Conservation (phyloP, 495 filamentous ascomycete genomes). For the Ramalina intermedia region DNA sequence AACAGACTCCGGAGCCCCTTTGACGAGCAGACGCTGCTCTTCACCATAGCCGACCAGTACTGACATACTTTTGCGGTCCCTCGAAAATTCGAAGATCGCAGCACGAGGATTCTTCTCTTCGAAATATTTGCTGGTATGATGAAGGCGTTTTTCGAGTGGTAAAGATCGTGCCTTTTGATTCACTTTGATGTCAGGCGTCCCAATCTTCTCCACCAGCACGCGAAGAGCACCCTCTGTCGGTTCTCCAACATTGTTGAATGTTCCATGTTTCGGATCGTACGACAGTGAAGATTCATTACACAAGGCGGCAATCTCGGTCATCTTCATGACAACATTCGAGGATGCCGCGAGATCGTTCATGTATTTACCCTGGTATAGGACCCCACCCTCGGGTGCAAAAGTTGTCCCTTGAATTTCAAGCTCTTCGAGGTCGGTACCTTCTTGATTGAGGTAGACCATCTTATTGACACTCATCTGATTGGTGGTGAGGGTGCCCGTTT, state of each 20-base stretch:
- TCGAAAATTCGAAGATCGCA: slow-evolving; percentile 91
- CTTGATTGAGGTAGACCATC: slow-evolving; percentile 63
- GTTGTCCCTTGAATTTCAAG: slow-evolving; percentile 87
- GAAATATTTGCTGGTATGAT: slow-evolving; percentile 73
- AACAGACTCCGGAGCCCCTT: slow-evolving; percentile 90
- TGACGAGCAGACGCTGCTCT: slow-evolving; percentile 74
- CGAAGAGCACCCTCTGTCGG: slow-evolving; percentile 91
- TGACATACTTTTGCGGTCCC: slow-evolving; percentile 99
- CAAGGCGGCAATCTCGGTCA: slow-evolving; percentile 74
- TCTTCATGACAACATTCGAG: slow-evolving; percentile 67
- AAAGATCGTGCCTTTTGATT: slow-evolving; percentile 38
- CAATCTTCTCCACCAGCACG: slow-evolving; percentile 88
- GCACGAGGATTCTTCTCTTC: slow-evolving; percentile 59
- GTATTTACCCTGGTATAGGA: slow-evolving; percentile 50
- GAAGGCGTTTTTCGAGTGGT: slow-evolving; percentile 44
- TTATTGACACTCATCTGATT: slow-evolving; percentile 99
- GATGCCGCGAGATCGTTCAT: slow-evolving; percentile 53
- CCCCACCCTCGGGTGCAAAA: slow-evolving; percentile 69
- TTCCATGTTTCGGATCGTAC: slow-evolving; percentile 56
- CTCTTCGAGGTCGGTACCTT: slow-evolving; percentile 67
- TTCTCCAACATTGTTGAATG: slow-evolving; percentile 80
- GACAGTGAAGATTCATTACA: slow-evolving; percentile 84
- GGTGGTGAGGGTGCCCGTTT: slow-evolving; percentile 95
- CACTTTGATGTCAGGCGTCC: slow-evolving; percentile 43
- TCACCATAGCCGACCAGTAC: slow-evolving; percentile 62